Base-by-base conservation (phyloP, 1,284 basidiomycete genomes). In the Omphalotus olearius region DNA sequence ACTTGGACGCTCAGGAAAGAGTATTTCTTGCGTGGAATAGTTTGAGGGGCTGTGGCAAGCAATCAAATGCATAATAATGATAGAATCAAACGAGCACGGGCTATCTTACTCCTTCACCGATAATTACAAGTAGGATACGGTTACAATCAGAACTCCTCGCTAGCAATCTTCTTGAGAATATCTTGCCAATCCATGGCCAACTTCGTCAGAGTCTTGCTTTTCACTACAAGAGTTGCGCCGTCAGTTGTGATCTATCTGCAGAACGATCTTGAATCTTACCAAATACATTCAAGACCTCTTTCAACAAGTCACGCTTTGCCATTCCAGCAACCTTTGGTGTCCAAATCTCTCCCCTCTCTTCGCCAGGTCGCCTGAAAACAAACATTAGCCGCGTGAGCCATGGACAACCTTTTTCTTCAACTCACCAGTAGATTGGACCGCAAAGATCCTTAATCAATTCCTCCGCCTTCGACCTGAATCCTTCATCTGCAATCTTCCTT, bases 401-500 rank as follows among this genome's bases (percentile, higher is more conserved):
- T n/a, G n/a, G 7, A 20, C 10, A 6, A 18, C 16, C 38, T n/a
- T 6, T 1, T 33, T 11, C 0, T 6, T 30, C 36, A 18, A 41
- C 83, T 50, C 59, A 91, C 90, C 84, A 87, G 67, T 90, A 93
- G 42, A 93, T 69, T 0, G 93, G 93, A 6, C 93, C 94, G 61
- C 91, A 85, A 36, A 97, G 72, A 56, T 95, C 93, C 64, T 79
- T 85, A 45, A 94, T 79, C 49, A 98, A 68, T 66, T 96, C 94
- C 65, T 94, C 92, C 7, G 85, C 93, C 63, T 93, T 91, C 26
- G 74, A 85, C 55, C 82, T 74, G 66, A 93, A 92, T 0, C 87
- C 90, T 64, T 94, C 91, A 59, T 95, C 88, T 33, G 85, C 90
- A 43, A 97, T 74, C 67, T 80, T 84, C 71, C 82, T 88, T 45